Evolutionary conservation across 805 yeast species (phyloP).

Genomic region (Myxozyma sirexii): DNA sequence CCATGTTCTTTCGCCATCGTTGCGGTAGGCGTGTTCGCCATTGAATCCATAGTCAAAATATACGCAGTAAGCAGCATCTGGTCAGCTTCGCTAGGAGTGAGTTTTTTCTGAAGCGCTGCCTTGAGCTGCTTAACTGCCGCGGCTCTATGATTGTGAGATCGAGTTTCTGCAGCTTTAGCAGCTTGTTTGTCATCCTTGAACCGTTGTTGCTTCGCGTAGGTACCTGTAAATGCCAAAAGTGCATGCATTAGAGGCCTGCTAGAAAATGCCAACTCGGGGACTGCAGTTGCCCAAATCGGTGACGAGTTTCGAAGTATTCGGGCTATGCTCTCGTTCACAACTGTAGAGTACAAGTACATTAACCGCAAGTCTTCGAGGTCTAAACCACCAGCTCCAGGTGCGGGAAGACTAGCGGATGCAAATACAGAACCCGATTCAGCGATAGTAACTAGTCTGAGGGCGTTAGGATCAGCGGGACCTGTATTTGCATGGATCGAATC

Average conservation of each 20-base stretch:
- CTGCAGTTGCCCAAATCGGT: conserved; percentile 83
- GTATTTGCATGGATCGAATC: background rate
- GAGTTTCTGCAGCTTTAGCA: background rate
- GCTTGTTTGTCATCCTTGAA: conserved; percentile 38
- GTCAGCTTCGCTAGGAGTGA: conserved; percentile 77
- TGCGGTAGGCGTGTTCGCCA: conserved; percentile 14
- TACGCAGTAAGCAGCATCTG: conserved; percentile 92
- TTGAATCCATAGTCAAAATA: conserved; percentile 84
- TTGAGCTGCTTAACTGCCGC: conserved; percentile 80
- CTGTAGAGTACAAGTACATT: conserved; percentile 84
- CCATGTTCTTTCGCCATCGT: conserved; percentile 56
- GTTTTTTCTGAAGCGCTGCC: conserved; percentile 75
- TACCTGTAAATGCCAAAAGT: conserved; percentile 85
- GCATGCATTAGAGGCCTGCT: conserved; percentile 93
- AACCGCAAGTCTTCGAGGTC: conserved; percentile 77
- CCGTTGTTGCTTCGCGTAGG: conserved; percentile 74
- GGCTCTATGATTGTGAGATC: conserved; percentile 63
- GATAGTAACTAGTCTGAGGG: background rate
- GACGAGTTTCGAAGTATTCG: conserved; percentile 88
- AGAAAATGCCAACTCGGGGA: conserved; percentile 84
- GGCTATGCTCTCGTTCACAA: conserved; percentile 83
- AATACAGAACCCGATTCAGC: too few species aligned
- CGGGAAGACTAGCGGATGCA: too few species aligned
- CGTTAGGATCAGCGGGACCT: background rate
- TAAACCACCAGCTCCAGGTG: conserved; percentile 37